These are phyloP conservation scores for Aureococcus anophagefferens DNA, from an alignment of 108 stramenopile species.

Conservation along the genomic window DNA sequence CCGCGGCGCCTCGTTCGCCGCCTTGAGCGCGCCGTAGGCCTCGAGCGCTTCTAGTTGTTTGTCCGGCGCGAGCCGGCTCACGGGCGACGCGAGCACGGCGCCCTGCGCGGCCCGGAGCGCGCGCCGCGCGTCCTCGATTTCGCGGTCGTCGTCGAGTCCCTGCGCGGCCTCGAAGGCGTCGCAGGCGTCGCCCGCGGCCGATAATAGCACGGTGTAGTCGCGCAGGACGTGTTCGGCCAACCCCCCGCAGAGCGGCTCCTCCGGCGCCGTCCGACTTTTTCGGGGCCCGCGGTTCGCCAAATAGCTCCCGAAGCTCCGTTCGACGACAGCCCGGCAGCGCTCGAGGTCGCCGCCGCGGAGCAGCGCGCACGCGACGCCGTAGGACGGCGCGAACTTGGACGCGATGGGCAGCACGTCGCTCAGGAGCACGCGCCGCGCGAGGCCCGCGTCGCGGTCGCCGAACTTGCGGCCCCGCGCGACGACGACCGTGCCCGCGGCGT, in stretches of 20 bases:
- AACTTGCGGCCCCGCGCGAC: conserved; percentile 57
- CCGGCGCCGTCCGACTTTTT: too few relatives aligned
- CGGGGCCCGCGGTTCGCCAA: conserved; percentile 5
- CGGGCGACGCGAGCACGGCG: background rate
- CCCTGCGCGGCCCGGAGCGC: background rate
- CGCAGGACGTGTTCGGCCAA: too few relatives aligned
- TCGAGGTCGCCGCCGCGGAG: conserved; percentile 57
- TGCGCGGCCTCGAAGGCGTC: background rate
- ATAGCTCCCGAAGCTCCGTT: conserved; percentile 56
- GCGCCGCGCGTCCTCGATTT: background rate
- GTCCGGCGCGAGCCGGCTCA: background rate
- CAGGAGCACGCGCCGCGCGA: conserved; percentile 44
- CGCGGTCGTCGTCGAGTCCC: background rate
- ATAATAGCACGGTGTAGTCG: background rate
- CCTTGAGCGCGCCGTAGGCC: background rate
- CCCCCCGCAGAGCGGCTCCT: too few relatives aligned
- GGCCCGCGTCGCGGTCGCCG: conserved; percentile 57
- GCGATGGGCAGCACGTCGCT: conserved; percentile 59
- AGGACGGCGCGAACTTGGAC: conserved; percentile 69
- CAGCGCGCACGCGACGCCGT: conserved; percentile 60
- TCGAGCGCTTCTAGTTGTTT: too few relatives aligned
- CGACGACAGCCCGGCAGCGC: conserved; percentile 53
- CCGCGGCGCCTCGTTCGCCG: background rate
- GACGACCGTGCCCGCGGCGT: conserved; percentile 53
- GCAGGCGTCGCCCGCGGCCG: background rate